Conservation (phyloP, 192 early-diverging fungal species). For the Jimgerdemannia lactiflua region DNA sequence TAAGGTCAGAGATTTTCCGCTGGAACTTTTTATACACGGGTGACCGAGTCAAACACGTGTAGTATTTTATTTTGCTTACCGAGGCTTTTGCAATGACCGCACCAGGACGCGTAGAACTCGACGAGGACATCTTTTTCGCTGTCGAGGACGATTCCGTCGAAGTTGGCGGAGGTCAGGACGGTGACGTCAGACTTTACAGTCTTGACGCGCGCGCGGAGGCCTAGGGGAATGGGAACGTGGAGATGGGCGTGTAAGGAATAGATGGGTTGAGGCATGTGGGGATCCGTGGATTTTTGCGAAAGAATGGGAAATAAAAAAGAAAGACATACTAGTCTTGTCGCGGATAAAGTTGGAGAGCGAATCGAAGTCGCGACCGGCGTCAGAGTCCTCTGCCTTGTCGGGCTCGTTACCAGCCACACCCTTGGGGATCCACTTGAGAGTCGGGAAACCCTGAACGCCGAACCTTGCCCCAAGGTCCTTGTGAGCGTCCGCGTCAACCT, state of each 20-base stretch:
- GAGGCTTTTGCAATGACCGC: slow-evolving; percentile 75
- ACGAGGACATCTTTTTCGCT: slow-evolving; percentile 78
- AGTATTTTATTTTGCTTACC: slow-evolving; percentile 26
- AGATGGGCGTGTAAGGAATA: neutral
- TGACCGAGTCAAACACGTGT: neutral
- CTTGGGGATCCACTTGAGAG: slow-evolving; percentile 93
- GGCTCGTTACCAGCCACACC: slow-evolving; percentile 44
- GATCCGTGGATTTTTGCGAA: slow-evolving; percentile 3
- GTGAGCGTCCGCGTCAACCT: slow-evolving; percentile 84
- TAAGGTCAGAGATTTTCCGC: slow-evolving; percentile 4
- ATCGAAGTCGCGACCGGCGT: slow-evolving; percentile 80
- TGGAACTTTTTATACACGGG: neutral
- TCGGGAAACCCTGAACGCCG: slow-evolving; percentile 83
- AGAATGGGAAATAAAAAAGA: neutral
- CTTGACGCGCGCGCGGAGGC: slow-evolving; percentile 67
- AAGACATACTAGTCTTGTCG: slow-evolving; percentile 70
- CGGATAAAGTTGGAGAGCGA: slow-evolving; percentile 70
- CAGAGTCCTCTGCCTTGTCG: slow-evolving; percentile 75
- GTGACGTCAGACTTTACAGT: slow-evolving; percentile 63
- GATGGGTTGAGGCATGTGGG: no score
- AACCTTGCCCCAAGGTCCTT: slow-evolving; percentile 77
- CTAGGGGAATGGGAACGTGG: slow-evolving; percentile 12
- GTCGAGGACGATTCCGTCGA: slow-evolving; percentile 74
- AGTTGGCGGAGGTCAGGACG: slow-evolving; percentile 68
- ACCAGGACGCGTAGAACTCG: slow-evolving; percentile 94